phyloP scores from a whole-genome alignment of 371 early-diverging fungal genomes.

The Actinomucor elegans region DNA sequence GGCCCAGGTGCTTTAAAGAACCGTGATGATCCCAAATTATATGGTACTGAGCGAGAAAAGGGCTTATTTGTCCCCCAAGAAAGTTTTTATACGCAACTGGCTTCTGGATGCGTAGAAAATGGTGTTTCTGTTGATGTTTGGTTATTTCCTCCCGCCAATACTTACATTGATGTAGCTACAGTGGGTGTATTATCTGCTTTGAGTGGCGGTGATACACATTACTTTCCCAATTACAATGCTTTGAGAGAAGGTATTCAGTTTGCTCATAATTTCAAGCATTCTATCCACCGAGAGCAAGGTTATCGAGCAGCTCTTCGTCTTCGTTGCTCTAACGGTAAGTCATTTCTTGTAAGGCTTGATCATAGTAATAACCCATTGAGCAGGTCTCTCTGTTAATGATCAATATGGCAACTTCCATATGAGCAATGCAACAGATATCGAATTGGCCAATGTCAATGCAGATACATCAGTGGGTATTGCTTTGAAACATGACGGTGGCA shows the following conservation, averaged over 20 bases:
- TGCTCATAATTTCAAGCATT: slow-evolving; percentile 63
- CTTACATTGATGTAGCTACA: slow-evolving; percentile 89
- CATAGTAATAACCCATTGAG: no score
- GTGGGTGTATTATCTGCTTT: slow-evolving; percentile 74
- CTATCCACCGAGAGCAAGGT: slow-evolving; percentile 62
- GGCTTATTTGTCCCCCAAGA: slow-evolving; percentile 84
- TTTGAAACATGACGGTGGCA: slow-evolving; percentile 82
- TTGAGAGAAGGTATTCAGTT: slow-evolving; percentile 60
- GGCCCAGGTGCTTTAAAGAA: slow-evolving; percentile 87
- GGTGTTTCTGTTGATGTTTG: slow-evolving; percentile 89
- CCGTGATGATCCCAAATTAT: slow-evolving; percentile 85
- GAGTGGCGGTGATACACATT: slow-evolving; percentile 88
- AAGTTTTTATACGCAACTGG: slow-evolving; percentile 81
- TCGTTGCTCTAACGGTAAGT: slow-evolving; percentile 88
- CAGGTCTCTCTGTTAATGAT: slow-evolving; percentile 76
- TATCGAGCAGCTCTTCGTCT: slow-evolving; percentile 88
- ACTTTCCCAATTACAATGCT: slow-evolving; percentile 77
- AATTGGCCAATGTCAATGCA: slow-evolving; percentile 85
- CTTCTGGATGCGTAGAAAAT: slow-evolving; percentile 69
- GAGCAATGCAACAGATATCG: slow-evolving; percentile 90
- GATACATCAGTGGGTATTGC: slow-evolving; percentile 81
- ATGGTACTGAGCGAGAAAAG: slow-evolving; percentile 90
- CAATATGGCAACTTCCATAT: slow-evolving; percentile 93
- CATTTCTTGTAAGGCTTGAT: no score
- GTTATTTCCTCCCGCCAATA: slow-evolving; percentile 71